Evolutionary conservation across 805 yeast species (phyloP).

Genomic region (Candida peoriensis): DNA sequence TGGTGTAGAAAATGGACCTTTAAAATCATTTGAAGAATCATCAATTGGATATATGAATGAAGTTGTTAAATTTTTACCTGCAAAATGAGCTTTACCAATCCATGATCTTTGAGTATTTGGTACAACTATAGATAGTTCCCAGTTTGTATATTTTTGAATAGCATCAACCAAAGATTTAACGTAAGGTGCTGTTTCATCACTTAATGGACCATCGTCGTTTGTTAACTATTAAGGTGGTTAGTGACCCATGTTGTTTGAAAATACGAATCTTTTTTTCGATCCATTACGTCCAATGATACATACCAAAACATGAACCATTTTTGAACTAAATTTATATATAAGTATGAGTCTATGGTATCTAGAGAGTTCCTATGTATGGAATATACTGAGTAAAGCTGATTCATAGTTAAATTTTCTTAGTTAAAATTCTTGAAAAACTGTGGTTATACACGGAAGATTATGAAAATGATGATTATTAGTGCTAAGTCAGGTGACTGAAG

Average conservation of each 20-base stretch:
- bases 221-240: conserved; percentile 50
- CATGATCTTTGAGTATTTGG: conserved; percentile 86
- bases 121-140: conserved; percentile 81
- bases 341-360: too few relatives aligned
- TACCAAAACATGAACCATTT: conserved; percentile 11
- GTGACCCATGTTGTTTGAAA: conserved; percentile 20
- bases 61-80: conserved; percentile 60
- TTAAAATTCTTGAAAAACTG: too few relatives aligned
- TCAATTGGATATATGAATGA: conserved; percentile 59
- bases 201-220: conserved; percentile 95
- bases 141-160: conserved; percentile 57
- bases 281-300: not conserved
- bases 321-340: too few relatives aligned
- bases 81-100: conserved; percentile 97
- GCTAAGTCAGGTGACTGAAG: too few relatives aligned
- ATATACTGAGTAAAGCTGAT: too few relatives aligned
- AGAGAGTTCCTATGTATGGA: too few relatives aligned
- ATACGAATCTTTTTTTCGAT: too few relatives aligned
- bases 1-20: conserved; percentile 63
- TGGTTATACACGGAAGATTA: too few relatives aligned
- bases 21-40: conserved; percentile 42
- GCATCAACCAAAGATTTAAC: conserved; percentile 76
- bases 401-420: too few relatives aligned
- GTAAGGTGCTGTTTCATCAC: conserved; percentile 76
- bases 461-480: too few relatives aligned